Conservation (phyloP, 257 asterid species). For the Plectranthus barbatus region DNA sequence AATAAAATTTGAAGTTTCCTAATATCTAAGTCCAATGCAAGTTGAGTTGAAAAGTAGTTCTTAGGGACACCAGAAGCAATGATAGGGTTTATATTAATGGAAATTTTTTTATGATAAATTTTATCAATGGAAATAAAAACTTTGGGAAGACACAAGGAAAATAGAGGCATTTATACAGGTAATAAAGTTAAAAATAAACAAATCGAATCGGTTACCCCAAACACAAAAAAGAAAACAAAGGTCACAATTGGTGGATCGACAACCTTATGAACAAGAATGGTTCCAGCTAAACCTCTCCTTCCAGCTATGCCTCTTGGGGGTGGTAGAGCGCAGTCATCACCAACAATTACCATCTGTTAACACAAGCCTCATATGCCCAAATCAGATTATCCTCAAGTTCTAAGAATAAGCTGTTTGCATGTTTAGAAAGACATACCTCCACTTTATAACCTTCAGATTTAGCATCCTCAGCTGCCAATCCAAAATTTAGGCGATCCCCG, state of each 20-base stretch:
- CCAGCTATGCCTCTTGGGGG: conserved; percentile 99
- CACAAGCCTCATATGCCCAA: conserved; percentile 9
- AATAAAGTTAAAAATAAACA: background rate
- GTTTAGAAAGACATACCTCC: conserved; percentile 47
- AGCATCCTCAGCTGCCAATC: conserved; percentile 97
- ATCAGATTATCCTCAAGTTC: background rate
- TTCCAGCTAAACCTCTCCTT: conserved; percentile 98
- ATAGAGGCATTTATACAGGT: background rate
- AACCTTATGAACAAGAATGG: conserved; percentile 92
- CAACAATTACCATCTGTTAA: conserved; percentile 90
- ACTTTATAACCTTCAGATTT: conserved; percentile 94
- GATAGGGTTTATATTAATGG: background rate
- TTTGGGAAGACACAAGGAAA: background rate
- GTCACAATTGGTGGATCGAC: background rate
- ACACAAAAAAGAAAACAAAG: conserved; percentile 11
- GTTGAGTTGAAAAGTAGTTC: background rate
- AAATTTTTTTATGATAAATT: background rate
- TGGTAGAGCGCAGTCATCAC: conserved; percentile 97
- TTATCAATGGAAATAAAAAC: background rate
- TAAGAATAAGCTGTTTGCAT: background rate
- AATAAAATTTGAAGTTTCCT: background rate
- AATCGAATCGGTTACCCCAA: background rate
- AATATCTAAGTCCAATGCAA: background rate
- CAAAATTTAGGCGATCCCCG: conserved; percentile 91
- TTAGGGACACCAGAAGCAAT: background rate